These are phyloP conservation scores for Diaporthe ilicicola DNA, from an alignment of 2,329 filamentous ascomycete genomes.

Conservation along the genomic window DNA sequence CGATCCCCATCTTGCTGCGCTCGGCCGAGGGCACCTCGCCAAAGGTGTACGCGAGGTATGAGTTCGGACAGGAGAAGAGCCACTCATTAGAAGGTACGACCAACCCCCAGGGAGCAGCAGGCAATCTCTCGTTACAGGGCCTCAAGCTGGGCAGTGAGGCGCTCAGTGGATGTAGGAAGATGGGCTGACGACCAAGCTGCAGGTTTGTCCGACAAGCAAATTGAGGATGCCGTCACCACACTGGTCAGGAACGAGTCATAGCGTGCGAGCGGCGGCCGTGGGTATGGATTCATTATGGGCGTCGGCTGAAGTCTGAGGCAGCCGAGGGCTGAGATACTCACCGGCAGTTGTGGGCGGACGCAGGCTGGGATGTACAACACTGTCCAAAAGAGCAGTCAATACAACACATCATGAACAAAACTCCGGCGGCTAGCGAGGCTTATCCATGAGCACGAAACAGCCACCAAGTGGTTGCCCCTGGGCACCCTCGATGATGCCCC, in stretches of 20 bases:
- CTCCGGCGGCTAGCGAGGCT: too few species aligned
- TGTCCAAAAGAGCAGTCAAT: neutral
- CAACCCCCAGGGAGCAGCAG: neutral
- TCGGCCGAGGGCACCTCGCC: slow-evolving; percentile 88
- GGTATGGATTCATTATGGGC: neutral
- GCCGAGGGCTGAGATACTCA: neutral
- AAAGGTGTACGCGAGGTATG: slow-evolving; percentile 89
- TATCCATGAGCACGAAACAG: neutral
- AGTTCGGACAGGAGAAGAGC: slow-evolving; percentile 65
- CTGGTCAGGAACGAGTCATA: slow-evolving; percentile 57
- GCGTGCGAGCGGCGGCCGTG: neutral
- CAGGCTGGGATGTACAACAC: neutral
- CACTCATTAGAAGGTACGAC: slow-evolving; percentile 60
- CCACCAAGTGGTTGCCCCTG: neutral
- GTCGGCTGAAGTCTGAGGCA: neutral
- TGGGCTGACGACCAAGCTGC: slow-evolving; percentile 28
- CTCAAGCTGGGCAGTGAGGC: neutral
- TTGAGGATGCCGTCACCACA: slow-evolving; percentile 65
- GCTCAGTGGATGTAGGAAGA: neutral
- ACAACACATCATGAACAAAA: neutral
- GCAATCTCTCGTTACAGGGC: neutral
- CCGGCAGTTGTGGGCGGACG: neutral
- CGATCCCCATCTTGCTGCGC: slow-evolving; percentile 91
- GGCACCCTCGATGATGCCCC: neutral
- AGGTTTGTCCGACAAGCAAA: slow-evolving; percentile 67